phyloP scores from a whole-genome alignment of 139 green algal genomes.

The Chlamydomonas sphaeroides region DNA sequence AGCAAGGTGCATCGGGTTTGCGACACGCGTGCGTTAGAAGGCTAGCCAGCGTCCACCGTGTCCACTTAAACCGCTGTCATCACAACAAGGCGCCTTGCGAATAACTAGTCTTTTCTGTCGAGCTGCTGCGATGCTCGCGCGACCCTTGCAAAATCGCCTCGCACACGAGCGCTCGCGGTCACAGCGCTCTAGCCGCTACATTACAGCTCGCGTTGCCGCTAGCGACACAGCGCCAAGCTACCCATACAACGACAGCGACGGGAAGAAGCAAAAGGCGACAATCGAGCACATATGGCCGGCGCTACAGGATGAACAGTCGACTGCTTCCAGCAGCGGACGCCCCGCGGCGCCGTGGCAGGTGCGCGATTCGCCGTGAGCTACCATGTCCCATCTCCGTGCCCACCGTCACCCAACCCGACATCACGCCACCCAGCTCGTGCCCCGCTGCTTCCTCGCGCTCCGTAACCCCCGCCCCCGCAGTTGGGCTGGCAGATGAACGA shows the following conservation, averaged over 20 bases:
- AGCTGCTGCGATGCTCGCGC: too few relatives aligned
- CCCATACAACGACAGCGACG: slow-evolving; percentile 48
- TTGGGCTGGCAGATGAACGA: slow-evolving; percentile 77
- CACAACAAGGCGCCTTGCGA: too few relatives aligned
- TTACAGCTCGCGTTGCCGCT: not conserved
- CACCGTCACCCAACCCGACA: too few relatives aligned
- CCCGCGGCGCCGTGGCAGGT: slow-evolving; percentile 46
- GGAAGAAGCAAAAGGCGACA: slow-evolving; percentile 63
- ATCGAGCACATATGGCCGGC: slow-evolving; percentile 66
- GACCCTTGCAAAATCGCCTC: too few relatives aligned
- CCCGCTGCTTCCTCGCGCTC: not conserved
- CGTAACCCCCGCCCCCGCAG: not conserved
- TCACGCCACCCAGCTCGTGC: not conserved
- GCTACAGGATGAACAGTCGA: not conserved
- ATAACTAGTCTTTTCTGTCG: too few relatives aligned
- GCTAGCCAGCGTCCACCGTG: too few relatives aligned
- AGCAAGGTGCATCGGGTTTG: too few relatives aligned
- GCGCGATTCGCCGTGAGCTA: not conserved
- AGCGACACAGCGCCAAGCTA: not conserved
- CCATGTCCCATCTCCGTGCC: too few relatives aligned
- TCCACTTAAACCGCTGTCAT: too few relatives aligned
- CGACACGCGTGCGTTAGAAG: too few relatives aligned
- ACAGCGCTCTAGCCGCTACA: too few relatives aligned
- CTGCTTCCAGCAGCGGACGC: slow-evolving; percentile 21
- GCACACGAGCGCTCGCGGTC: too few relatives aligned